These are phyloP conservation scores for Lepiota subincarnata DNA, from an alignment of 768 basidiomycete species.

Conservation along the genomic window DNA sequence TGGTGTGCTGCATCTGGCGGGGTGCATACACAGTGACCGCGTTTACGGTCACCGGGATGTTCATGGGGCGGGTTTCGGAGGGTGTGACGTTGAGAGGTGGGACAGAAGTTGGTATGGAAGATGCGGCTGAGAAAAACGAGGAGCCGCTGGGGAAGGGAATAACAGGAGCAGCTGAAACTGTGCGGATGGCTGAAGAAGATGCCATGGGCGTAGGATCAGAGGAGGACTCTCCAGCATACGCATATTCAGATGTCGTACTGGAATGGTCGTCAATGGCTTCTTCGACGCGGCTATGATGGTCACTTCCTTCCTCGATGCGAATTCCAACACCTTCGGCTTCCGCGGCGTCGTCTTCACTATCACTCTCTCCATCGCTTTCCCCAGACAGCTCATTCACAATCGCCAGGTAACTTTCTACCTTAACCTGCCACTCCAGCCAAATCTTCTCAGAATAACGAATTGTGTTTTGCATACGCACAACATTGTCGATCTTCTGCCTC, in stretches of 20 bases:
- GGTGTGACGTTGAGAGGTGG: slow-evolving; percentile 12
- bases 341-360: slow-evolving; percentile 38
- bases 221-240: slow-evolving; percentile 41
- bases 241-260: slow-evolving; percentile 65
- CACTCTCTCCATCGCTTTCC: slow-evolving; percentile 33
- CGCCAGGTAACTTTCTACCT: slow-evolving; percentile 66
- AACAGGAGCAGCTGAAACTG: slow-evolving; percentile 39
- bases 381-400: slow-evolving; percentile 53
- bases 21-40: slow-evolving; percentile 22
- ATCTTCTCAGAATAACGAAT: slow-evolving; percentile 97
- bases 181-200: slow-evolving; percentile 23
- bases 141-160: slow-evolving; percentile 13
- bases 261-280: slow-evolving; percentile 46
- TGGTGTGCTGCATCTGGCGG: slow-evolving; percentile 51
- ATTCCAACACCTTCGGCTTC: slow-evolving; percentile 21
- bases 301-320: background rate
- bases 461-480: slow-evolving; percentile 94
- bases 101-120: slow-evolving; percentile 20
- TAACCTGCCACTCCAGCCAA: slow-evolving; percentile 94
- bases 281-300: slow-evolving; percentile 12
- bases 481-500: slow-evolving; percentile 91
- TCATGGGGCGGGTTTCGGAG: slow-evolving; percentile 20
- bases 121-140: slow-evolving; percentile 16
- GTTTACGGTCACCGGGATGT: slow-evolving; percentile 17
- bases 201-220: slow-evolving; percentile 71